A percentile compares a stretch with the other conserved stretches of the same genome.
phyloP scores from a whole-genome alignment of 352 stramenopile species.

The Nothophytophthora sp. region DNA sequence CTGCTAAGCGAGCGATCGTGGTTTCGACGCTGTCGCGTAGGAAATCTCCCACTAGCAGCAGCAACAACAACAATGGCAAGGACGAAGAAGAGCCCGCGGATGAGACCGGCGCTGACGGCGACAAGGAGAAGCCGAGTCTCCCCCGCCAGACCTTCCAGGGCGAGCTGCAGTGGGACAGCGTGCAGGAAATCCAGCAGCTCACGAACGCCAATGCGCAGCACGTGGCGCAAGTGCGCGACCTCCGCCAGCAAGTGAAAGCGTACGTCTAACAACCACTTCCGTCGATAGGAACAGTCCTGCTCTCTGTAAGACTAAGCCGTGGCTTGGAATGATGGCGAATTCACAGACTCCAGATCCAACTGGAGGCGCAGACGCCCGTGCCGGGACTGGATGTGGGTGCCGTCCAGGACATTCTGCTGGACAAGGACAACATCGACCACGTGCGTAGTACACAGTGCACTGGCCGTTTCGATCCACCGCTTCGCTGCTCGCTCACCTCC shows the following conservation, averaged over 20 bases:
- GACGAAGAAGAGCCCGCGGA: constrained; percentile 26
- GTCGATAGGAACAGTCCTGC: no score
- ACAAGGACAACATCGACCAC: constrained; percentile 58
- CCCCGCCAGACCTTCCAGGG: constrained; percentile 13
- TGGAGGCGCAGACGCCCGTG: constrained; percentile 66
- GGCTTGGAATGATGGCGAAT: not conserved
- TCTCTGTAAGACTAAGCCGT: no score
- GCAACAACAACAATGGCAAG: constrained; percentile 23
- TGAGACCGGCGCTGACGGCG: constrained; percentile 9
- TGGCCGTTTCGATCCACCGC: no score
- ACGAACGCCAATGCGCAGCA: constrained; percentile 60
- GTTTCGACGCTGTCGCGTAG: not conserved
- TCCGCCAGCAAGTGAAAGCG: constrained; percentile 66
- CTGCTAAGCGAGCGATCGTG: not conserved
- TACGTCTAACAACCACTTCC: constrained; percentile 11
- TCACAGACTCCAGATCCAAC: constrained; percentile 73
- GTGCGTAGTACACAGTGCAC: constrained; percentile 22
- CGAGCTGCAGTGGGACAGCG: constrained; percentile 48
- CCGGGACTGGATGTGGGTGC: constrained; percentile 52
- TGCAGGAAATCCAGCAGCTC: constrained; percentile 62
- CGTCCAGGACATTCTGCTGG: constrained; percentile 64
- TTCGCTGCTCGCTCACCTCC: no score
- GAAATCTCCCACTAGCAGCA: not conserved
- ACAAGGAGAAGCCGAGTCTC: not conserved
- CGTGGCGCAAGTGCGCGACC: constrained; percentile 37